These are phyloP conservation scores for Pseudocercospora musae DNA, from an alignment of 2,329 filamentous ascomycete species.

Conservation along the genomic window DNA sequence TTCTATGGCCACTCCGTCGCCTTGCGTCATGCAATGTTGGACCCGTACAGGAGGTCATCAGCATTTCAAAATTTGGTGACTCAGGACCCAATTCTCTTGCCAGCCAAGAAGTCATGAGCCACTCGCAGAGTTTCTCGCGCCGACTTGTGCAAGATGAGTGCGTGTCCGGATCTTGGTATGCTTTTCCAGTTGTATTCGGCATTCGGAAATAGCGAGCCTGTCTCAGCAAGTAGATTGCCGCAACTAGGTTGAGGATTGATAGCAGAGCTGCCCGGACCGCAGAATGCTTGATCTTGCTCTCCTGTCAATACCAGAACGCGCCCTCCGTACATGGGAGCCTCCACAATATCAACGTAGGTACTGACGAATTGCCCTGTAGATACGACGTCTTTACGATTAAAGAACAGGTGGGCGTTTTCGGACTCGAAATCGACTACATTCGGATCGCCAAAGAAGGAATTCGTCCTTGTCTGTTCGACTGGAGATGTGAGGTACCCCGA, in stretches of 20 bases:
- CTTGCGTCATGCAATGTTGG: background rate
- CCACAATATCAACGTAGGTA: slow-evolving; percentile 9
- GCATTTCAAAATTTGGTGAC: background rate
- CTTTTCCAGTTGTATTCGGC: slow-evolving; percentile 16
- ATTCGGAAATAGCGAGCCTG: slow-evolving; percentile 15
- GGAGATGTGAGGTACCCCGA: slow-evolving; percentile 18
- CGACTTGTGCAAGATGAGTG: slow-evolving; percentile 11
- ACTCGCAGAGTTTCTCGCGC: slow-evolving; percentile 3
- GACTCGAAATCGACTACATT: slow-evolving; percentile 16
- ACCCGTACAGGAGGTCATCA: background rate
- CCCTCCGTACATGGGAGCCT: slow-evolving; percentile 8
- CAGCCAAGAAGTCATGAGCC: slow-evolving; percentile 11
- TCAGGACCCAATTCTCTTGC: slow-evolving; percentile 1
- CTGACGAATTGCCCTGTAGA: slow-evolving; percentile 18
- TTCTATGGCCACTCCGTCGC: background rate
- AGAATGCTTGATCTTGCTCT: slow-evolving; percentile 21
- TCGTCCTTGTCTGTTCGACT: slow-evolving; percentile 12
- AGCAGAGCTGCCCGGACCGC: slow-evolving; percentile 16
- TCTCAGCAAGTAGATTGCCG: slow-evolving; percentile 11
- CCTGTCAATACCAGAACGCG: slow-evolving; percentile 18
- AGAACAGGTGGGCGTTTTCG: slow-evolving; percentile 11
- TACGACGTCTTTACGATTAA: slow-evolving; percentile 14
- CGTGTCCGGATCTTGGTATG: slow-evolving; percentile 14
- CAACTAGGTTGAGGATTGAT: slow-evolving; percentile 9
- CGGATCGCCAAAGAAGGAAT: slow-evolving; percentile 20